A percentile compares a stretch with the other conserved stretches of the same genome.
These are phyloP conservation scores for Berberis vulgaris DNA, from an alignment of 164 flowering plant genomes.

Conservation along the genomic window DNA sequence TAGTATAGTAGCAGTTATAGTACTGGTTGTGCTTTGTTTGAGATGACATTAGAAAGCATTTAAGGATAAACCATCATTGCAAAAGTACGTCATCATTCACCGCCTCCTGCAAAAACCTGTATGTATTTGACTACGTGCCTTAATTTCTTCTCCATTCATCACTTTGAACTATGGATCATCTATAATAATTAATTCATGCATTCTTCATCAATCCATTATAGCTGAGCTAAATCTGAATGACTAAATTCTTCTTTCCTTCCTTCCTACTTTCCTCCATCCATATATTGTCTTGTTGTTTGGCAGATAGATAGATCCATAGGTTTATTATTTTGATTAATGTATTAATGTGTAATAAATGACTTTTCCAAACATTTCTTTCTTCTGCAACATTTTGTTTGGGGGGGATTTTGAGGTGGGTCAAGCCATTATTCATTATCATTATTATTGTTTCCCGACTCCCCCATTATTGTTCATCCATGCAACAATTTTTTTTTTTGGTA, in stretches of 20 bases:
- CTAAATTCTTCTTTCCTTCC: not conserved
- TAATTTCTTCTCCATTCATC: no score
- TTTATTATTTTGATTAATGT: no score
- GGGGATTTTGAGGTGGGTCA: conserved; percentile 18
- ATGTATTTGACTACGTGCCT: conserved; percentile 21
- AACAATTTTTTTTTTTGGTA: conserved; percentile 7
- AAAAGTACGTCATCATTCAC: conserved; percentile 43
- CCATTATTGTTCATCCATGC: conserved; percentile 18
- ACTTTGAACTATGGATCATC: no score
- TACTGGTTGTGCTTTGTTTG: conserved; percentile 1
- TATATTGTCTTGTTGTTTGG: no score
- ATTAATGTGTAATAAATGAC: no score
- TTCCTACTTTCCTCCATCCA: not conserved
- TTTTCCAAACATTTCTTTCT: not conserved
- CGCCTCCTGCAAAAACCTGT: not conserved
- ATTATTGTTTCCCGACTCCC: not conserved
- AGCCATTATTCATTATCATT: conserved; percentile 8
- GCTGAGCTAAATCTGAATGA: no score
- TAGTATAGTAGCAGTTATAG: no score
- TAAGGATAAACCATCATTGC: conserved; percentile 32
- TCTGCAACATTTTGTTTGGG: conserved; percentile 19
- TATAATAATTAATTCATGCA: no score
- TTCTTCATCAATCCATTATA: no score
- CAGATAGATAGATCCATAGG: no score
- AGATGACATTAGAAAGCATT: conserved; percentile 19